A percentile compares a stretch with the other conserved stretches of the same genome.
Conservation (phyloP, 1,139 yeast species). For the Ashbya aceris region DNA sequence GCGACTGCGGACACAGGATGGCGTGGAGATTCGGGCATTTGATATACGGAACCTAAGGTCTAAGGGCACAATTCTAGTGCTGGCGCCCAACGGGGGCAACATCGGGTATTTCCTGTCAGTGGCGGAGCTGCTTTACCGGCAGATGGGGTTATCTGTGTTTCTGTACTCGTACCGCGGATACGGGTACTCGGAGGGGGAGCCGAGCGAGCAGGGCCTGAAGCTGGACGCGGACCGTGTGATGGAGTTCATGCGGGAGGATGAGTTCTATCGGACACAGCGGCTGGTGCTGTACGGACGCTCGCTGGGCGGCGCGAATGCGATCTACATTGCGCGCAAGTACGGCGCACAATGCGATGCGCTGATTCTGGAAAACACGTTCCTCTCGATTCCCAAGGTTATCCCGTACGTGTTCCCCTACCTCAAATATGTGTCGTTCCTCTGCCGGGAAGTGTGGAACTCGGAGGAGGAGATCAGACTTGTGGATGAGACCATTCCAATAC, state of each 20-base stretch:
- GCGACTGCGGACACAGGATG: slow-evolving; percentile 58
- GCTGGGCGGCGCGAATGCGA: slow-evolving; percentile 91
- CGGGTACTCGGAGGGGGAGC: slow-evolving; percentile 72
- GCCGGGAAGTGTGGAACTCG: slow-evolving; percentile 80
- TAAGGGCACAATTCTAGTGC: slow-evolving; percentile 57
- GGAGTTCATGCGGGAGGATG: slow-evolving; percentile 46
- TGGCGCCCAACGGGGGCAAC: slow-evolving; percentile 95
- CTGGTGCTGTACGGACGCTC: slow-evolving; percentile 79
- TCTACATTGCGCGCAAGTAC: slow-evolving; percentile 62
- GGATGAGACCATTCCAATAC: slow-evolving; percentile 49
- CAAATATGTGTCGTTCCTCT: slow-evolving; percentile 46
- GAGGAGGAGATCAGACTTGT: slow-evolving; percentile 49
- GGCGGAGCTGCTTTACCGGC: slow-evolving; percentile 57
- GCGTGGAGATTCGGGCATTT: slow-evolving; percentile 43
- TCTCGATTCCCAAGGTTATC: slow-evolving; percentile 67
- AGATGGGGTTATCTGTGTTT: slow-evolving; percentile 68
- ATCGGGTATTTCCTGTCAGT: slow-evolving; percentile 89
- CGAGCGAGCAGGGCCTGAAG: slow-evolving; percentile 75
- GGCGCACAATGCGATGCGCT: slow-evolving; percentile 47
- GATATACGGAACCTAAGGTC: slow-evolving; percentile 37
- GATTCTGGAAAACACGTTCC: slow-evolving; percentile 78
- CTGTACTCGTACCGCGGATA: slow-evolving; percentile 88
- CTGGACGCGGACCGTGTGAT: slow-evolving; percentile 71
- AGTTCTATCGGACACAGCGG: slow-evolving; percentile 40
- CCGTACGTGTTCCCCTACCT: slow-evolving; percentile 75